These are phyloP conservation scores for Vanrija sp. DNA, from an alignment of 1,284 basidiomycete species.

Conservation along the genomic window DNA sequence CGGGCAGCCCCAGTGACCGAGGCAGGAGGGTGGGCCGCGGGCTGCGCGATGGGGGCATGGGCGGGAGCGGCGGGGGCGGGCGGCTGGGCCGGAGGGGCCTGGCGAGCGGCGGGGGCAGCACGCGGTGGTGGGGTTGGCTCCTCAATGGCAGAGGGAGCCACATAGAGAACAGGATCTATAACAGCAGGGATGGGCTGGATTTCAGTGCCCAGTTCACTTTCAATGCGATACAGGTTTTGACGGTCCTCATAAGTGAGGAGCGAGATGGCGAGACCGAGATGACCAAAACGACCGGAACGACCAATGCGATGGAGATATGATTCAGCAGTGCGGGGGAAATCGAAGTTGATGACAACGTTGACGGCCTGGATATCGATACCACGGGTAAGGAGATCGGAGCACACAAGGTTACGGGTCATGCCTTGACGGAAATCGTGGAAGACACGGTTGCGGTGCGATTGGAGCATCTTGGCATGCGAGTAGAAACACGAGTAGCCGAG, in stretches of 20 bases:
- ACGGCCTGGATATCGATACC: slow-evolving; percentile 99
- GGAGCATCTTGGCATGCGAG: slow-evolving; percentile 99
- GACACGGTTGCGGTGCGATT: slow-evolving; percentile 96
- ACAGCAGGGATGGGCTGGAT: slow-evolving; percentile 90
- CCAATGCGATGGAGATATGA: slow-evolving; percentile 89
- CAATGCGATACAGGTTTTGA: slow-evolving; percentile 96
- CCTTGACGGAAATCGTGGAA: slow-evolving; percentile 99
- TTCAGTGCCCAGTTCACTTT: slow-evolving; percentile 97
- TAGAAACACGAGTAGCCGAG: slow-evolving; percentile 99
- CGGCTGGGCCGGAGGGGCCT: not conserved
- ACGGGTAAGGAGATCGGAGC: slow-evolving; percentile 91
- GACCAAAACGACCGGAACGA: slow-evolving; percentile 94
- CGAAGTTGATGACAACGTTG: slow-evolving; percentile 99
- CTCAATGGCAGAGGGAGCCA: slow-evolving; percentile 54
- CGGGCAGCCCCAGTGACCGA: not conserved
- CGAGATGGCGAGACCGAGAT: slow-evolving; percentile 95
- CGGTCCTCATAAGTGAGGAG: slow-evolving; percentile 94
- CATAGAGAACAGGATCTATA: slow-evolving; percentile 92
- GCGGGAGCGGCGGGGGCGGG: slow-evolving; percentile 2
- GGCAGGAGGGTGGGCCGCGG: slow-evolving; percentile 8
- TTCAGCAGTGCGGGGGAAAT: slow-evolving; percentile 98
- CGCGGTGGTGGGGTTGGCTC: slow-evolving; percentile 20
- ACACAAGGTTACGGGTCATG: slow-evolving; percentile 96
- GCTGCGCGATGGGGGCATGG: slow-evolving; percentile 8
- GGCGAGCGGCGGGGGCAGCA: slow-evolving; percentile 9